These are phyloP conservation scores for Acacia concinna DNA, from an alignment of 331 rosid genomes.

Conservation along the genomic window DNA sequence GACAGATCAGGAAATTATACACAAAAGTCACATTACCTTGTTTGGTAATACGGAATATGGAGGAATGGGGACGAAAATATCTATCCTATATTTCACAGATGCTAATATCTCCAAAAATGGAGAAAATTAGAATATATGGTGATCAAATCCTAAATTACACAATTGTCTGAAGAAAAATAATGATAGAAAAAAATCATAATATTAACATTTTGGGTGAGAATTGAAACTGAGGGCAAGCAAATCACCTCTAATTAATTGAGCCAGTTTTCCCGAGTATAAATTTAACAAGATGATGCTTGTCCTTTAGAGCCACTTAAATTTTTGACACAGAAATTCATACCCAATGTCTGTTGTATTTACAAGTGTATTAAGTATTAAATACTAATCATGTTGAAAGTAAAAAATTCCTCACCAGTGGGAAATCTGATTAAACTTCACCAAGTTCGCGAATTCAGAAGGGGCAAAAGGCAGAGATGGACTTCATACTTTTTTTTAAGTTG, in stretches of 20 bases:
- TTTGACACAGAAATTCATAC: background rate
- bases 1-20: background rate
- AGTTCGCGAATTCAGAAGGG: background rate
- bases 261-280: background rate
- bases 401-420: background rate
- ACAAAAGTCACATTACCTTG: background rate
- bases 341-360: background rate
- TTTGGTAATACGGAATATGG: background rate
- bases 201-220: background rate
- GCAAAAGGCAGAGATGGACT: background rate
- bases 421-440: slow-evolving; percentile 1
- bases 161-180: background rate
- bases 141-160: background rate
- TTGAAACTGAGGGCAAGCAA: background rate
- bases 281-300: background rate
- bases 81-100: background rate
- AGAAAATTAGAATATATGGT: background rate
- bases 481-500: background rate
- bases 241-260: background rate
- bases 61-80: background rate
- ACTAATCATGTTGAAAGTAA: background rate
- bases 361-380: background rate
- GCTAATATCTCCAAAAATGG: background rate
- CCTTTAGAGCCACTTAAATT: background rate
- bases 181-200: background rate